Base-by-base conservation (phyloP, 306 rosid genomes). In the Astragalus glycyphyllos region DNA sequence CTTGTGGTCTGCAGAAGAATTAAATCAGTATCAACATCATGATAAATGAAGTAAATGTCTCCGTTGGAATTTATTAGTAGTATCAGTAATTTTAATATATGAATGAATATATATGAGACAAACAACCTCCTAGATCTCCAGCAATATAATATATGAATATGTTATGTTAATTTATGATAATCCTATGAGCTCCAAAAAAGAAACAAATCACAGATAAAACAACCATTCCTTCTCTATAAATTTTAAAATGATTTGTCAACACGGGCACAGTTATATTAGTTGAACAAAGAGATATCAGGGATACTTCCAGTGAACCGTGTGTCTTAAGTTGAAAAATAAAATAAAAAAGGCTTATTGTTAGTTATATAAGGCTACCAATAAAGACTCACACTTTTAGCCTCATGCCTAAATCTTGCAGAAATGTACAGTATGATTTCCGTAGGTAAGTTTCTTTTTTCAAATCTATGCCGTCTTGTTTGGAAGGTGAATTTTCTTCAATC, bases 341-440 rank as follows among this genome's bases (percentile, higher is more conserved):
- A 46, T 7, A 6, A 26, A 71, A 58, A 8, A 15, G 37, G 11
- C 31, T 26, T 35, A 49, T 17, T n/a, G 50, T 73, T 63, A 69
- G 58, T 40, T 57, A 34, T 23, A 12, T 45, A 15, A 73, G 26
- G 48, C 47, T 64, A 63, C 55, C 47, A 34, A 68, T 58, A 49
- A 45, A 79, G 40, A 87, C 98, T 94, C 76, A 94, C 98, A 94
- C 97, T 90, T 90, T 90, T 65, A 94, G 92, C 51, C 96, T 86
- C 94, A 89, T 94, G 76, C 98, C 98, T 75, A 94, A 80, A 82
- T 94, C 96, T 81, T 94, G 98, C 64, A 94, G 83, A 80, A 86
- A 90, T 51, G 96, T 87, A 81, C 98, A 90, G 71, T 94, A 94
- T 31, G 98, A 94, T 74, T 90, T 90, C 72, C 98, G 98, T 62